phyloP scores from a whole-genome alignment of 2,329 filamentous ascomycete species.

The Monilinia fructicola region DNA sequence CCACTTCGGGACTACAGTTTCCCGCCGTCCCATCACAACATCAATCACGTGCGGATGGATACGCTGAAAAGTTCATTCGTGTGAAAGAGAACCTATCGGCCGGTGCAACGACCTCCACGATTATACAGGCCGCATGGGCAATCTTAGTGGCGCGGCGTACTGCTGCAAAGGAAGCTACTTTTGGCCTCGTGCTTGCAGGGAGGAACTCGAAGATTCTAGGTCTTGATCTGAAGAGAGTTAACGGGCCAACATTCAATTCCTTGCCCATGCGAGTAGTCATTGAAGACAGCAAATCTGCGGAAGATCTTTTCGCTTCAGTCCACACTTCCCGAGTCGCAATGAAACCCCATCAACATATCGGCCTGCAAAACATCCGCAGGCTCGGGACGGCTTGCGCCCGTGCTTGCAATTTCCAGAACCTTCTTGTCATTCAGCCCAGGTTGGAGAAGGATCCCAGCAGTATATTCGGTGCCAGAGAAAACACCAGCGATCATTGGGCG shows the following conservation, averaged over 20 bases:
- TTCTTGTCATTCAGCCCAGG: constrained; percentile 23
- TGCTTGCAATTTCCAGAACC: constrained; percentile 23
- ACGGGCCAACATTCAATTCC: constrained; percentile 45
- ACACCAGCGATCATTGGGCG: constrained; percentile 13
- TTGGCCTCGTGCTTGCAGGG: constrained; percentile 47
- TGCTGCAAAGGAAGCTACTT: constrained; percentile 44
- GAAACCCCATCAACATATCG: constrained; percentile 22
- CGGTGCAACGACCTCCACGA: constrained; percentile 28
- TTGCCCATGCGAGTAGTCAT: constrained; percentile 45
- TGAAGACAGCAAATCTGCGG: constrained; percentile 24
- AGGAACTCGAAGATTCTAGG: constrained; percentile 43
- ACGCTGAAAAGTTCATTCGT: constrained; percentile 9
- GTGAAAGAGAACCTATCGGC: constrained; percentile 11
- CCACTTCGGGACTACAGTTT: constrained; percentile 49
- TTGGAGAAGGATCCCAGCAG: constrained; percentile 1
- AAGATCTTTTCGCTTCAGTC: constrained; percentile 3
- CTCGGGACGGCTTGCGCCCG: constrained; percentile 1
- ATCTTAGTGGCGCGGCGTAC: constrained; percentile 44
- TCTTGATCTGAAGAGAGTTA: constrained; percentile 43
- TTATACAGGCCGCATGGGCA: constrained; percentile 43
- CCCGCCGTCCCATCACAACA: constrained; percentile 36
- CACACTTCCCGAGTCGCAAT: constrained; percentile 40
- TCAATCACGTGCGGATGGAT: neutral
- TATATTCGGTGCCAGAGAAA: constrained; percentile 10
- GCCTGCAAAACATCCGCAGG: constrained; percentile 15